Conservation (phyloP, 139 green algal species). For the Marvania coccoides region DNA sequence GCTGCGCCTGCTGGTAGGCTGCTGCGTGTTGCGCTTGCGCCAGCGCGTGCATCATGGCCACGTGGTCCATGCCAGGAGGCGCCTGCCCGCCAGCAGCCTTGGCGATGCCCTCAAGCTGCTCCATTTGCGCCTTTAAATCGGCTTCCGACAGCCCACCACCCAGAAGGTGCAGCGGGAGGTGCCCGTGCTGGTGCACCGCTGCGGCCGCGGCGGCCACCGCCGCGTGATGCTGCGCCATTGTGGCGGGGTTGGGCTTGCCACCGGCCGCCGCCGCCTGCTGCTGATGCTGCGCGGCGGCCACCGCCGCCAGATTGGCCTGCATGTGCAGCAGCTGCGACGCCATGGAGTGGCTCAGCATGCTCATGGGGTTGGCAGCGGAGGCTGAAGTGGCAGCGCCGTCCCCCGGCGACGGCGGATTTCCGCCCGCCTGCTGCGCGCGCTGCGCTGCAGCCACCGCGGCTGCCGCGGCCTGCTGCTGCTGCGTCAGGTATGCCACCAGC, state of each 20-base stretch:
- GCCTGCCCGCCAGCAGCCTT: neutral
- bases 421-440: neutral
- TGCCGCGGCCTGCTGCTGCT: constrained; percentile 15
- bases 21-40: neutral
- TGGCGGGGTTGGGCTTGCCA: neutral
- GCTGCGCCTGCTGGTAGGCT: neutral
- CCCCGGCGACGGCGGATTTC: neutral
- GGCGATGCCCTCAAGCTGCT: constrained; percentile 4
- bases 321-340: constrained; percentile 21
- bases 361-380: constrained; percentile 17
- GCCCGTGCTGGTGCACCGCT: neutral
- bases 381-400: neutral
- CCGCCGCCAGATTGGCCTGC: constrained; percentile 14
- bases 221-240: neutral
- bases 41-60: constrained; percentile 11
- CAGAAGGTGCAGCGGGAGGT: neutral
- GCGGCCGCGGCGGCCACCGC: neutral
- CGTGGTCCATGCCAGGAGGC: constrained; percentile 3
- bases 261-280: neutral
- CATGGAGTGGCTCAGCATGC: constrained; percentile 25
- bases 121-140: constrained; percentile 17
- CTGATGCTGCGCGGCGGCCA: neutral
- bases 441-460: neutral
- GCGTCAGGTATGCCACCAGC: constrained; percentile 56
- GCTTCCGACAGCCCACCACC: constrained; percentile 7